Base-by-base conservation (phyloP, 768 basidiomycete species). In the Collybia mongolica region DNA sequence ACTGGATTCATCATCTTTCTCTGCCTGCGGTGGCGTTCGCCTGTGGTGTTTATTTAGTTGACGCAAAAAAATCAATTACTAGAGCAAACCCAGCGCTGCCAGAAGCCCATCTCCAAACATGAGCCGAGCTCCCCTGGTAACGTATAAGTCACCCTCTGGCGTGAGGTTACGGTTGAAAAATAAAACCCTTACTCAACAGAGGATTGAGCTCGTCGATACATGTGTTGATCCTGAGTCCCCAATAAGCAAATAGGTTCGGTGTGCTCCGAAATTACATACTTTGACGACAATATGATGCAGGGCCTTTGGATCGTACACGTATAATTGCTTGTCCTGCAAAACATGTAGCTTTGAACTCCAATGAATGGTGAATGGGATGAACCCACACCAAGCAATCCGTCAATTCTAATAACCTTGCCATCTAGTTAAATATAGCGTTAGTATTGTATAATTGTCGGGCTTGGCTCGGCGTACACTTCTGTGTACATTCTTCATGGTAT, bases 1-100 rank as follows among this genome's bases (percentile, higher is more conserved):
- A 59, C 55, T 2, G 58, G 58, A 29, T 59, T 59, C 18, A 54
- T 37, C 58, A 57, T 53, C 40, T 57, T 59, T 5, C 55, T 43
- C 26, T 59, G 55, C 35, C 46, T 59, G 28, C 49, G 53, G 42
- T 59, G 58, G 14, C 35, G 39, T 6, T 51, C 53, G 3, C 58
- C 58, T 59, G 8, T 24, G 5, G 15, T 5, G 3, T 17, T 20
- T 18, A 0, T n/a, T 14, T 12, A 7, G 19, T 22, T 15, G 12
- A 9, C 9, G 28, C 18, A 9, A 15, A 3, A 18, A 12, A 11
- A 20, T 29, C 19, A 19, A 20, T 15, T 22, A 51, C 23, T 36
- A 18, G n/a, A 14, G 45, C 36, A 6, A n/a, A 58, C 57, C 57
- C 15, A 49, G 48, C 6, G 57, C 52, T 1, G 51, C 29, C 6